These are phyloP conservation scores for Fusarium anguioides DNA, from an alignment of 2,329 filamentous ascomycete genomes.

Conservation along the genomic window DNA sequence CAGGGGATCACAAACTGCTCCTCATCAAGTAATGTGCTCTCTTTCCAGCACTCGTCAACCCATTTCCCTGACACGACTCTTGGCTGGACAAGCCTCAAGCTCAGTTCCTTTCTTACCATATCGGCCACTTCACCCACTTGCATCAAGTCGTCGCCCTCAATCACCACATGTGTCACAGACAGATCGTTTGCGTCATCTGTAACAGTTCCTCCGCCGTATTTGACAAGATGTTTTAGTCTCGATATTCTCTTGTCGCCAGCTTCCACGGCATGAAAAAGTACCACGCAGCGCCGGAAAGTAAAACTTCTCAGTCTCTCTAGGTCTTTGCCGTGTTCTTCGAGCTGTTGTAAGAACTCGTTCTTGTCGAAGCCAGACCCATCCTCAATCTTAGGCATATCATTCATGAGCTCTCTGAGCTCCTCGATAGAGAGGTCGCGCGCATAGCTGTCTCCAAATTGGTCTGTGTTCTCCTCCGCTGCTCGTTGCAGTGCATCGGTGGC, in stretches of 20 bases:
- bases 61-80: conserved; percentile 76
- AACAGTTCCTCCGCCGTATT: conserved; percentile 76
- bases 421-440: conserved; percentile 72
- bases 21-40: conserved; percentile 83
- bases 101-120: conserved; percentile 59
- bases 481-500: conserved; percentile 66
- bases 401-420: conserved; percentile 68
- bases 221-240: conserved; percentile 65
- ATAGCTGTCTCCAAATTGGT: conserved; percentile 87
- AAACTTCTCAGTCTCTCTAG: conserved; percentile 61
- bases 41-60: conserved; percentile 84
- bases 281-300: conserved; percentile 62
- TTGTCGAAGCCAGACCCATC: conserved; percentile 56
- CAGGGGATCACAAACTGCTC: conserved; percentile 63
- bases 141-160: conserved; percentile 56
- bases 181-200: conserved; percentile 61
- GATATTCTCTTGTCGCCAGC: conserved; percentile 52
- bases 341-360: conserved; percentile 61
- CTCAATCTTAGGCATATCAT: conserved; percentile 62
- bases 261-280: conserved; percentile 54
- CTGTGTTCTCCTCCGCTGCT: conserved; percentile 71
- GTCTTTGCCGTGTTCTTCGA: conserved; percentile 67
- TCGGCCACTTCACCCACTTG: conserved; percentile 53
- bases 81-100: conserved; percentile 65
- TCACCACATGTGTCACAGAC: conserved; percentile 77